Percentiles rank a stretch among this genome's conserved stretches.
phyloP scores from a whole-genome alignment of 108 stramenopile species.

The Nitzschia sp. region DNA sequence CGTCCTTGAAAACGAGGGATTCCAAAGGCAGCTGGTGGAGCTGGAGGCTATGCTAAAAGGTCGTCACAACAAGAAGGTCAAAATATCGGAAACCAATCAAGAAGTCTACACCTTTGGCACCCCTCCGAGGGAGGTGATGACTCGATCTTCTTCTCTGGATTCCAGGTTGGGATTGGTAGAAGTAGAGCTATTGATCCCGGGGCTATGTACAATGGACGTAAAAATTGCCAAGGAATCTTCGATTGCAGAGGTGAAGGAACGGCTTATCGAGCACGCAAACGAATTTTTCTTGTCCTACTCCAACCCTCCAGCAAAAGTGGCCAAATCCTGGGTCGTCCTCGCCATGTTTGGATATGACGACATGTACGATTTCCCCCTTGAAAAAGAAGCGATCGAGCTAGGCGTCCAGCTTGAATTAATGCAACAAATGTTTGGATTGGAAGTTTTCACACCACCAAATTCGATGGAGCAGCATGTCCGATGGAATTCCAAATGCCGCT shows the following conservation, averaged over 20 bases:
- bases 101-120: background rate
- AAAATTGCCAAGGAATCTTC: conserved; percentile 57
- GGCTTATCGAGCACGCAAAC: conserved; percentile 60
- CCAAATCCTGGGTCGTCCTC: conserved; percentile 71
- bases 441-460: conserved; percentile 20
- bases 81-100: background rate
- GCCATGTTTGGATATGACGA: conserved; percentile 75
- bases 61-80: background rate
- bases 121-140: background rate
- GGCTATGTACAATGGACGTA: conserved; percentile 75
- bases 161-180: conserved; percentile 43
- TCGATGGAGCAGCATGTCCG: conserved; percentile 42
- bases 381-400: conserved; percentile 65
- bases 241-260: conserved; percentile 55
- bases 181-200: conserved; percentile 76
- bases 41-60: conserved; percentile 49
- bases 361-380: conserved; percentile 75
- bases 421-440: conserved; percentile 64
- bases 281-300: conserved; percentile 46
- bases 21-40: conserved; percentile 70
- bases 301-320: conserved; percentile 37
- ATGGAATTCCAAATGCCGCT: conserved; percentile 65
- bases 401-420: conserved; percentile 66
- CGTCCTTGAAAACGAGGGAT: conserved; percentile 76
- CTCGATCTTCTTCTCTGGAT: background rate